Base-by-base conservation (phyloP, 2,329 filamentous ascomycete genomes). In the Penicillium hordei region DNA sequence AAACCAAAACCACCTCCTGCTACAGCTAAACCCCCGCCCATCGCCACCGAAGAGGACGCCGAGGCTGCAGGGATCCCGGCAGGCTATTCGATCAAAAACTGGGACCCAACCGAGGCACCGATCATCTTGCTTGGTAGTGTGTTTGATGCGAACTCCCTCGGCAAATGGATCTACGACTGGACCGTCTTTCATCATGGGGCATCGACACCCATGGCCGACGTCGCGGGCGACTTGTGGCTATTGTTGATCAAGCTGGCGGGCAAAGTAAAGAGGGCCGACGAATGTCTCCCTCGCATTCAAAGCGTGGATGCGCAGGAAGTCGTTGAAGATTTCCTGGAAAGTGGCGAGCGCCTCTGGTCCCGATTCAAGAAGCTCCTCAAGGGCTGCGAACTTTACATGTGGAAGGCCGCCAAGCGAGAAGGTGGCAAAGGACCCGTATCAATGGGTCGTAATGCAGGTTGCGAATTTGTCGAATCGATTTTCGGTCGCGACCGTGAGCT, bases 151-250 rank as follows among this genome's bases (percentile, higher is more conserved):
- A 97, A 97, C 83, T 96, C 91, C 27, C 83, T 99, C 31, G 94
- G 94, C 70, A 97, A 97, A 79, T 99, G 94, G 94, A 95, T 99
- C 71, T 99, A 96, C 77, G 94, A 97, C 82, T 99, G 94, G 94
- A 97, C 94, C 19, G 91, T 97, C 63, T 96, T 91, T 79, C 88
- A 89, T 73, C 88, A 95, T 66, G 91, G 91, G 38, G 85, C 91
- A 15, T 85, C 85, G 40, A 91, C 89, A 12, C 90, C 92, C 50
- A 90, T 97, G 70, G 86, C 92, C 52, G 92, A 97, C 65, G 88
- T 96, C 76, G 93, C 94, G 2, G 94, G 93, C 66, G 93, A 97
- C 70, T 83, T 99, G 54, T 99, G 94, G 94, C 84, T 97, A 25
- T 83, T 97, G 48, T 84, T 97, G 58, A 97, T 97, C 75, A 90